A percentile compares a stretch with the other conserved stretches of the same genome.
Evolutionary conservation across 306 rosid species (phyloP).

Genomic region (Lablab purpureus): DNA sequence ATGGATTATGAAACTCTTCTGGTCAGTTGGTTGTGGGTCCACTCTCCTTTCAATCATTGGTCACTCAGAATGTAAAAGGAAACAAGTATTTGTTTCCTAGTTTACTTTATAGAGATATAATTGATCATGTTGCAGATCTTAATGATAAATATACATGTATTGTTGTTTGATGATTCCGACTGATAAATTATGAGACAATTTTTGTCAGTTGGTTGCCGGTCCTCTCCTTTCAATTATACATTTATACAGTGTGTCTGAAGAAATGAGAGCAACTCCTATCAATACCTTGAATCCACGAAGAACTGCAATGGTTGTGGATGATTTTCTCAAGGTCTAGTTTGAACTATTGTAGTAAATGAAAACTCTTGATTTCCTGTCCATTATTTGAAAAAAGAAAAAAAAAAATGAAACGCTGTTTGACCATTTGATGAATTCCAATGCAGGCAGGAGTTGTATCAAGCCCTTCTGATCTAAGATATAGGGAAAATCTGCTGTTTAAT

Average conservation of each 20-base stretch:
- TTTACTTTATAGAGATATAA: slow-evolving; percentile 29
- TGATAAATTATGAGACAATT: slow-evolving; percentile 46
- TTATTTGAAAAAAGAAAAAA: background rate
- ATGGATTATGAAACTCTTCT: slow-evolving; percentile 38
- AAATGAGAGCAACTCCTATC: slow-evolving; percentile 90
- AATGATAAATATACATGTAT: slow-evolving; percentile 12
- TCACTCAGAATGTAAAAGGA: slow-evolving; percentile 5
- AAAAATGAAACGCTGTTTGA: slow-evolving; percentile 6
- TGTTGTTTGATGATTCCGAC: slow-evolving; percentile 36
- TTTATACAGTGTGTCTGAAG: slow-evolving; percentile 81
- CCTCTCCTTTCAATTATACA: slow-evolving; percentile 85
- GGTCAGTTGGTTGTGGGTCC: slow-evolving; percentile 64
- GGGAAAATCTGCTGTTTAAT: slow-evolving; percentile 77
- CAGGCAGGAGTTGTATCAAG: slow-evolving; percentile 74
- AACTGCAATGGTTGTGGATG: slow-evolving; percentile 88
- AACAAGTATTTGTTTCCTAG: background rate
- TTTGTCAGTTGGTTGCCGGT: slow-evolving; percentile 68
- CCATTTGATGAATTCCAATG: slow-evolving; percentile 40
- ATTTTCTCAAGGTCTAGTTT: slow-evolving; percentile 74
- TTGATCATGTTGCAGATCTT: slow-evolving; percentile 30
- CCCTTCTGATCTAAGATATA: slow-evolving; percentile 91
- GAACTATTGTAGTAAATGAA: background rate
- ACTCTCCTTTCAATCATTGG: slow-evolving; percentile 58
- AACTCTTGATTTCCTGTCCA: slow-evolving; percentile 8
- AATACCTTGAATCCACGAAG: slow-evolving; percentile 93